A percentile compares a stretch with the other conserved stretches of the same genome.
Conservation (phyloP, 805 yeast genomes). For the Scheffersomyces ergatensis region DNA sequence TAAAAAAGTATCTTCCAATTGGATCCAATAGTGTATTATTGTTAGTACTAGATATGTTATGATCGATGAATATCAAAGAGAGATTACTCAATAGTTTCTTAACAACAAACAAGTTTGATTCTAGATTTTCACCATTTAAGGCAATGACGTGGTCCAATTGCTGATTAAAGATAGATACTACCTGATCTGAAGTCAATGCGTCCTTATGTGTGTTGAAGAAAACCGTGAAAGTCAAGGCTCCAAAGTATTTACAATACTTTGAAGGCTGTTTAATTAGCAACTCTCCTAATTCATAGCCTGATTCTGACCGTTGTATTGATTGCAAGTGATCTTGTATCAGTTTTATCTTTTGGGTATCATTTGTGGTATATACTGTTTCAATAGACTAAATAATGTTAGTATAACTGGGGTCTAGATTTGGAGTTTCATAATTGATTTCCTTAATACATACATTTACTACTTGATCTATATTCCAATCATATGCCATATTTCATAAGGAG, state of each 20-base stretch:
- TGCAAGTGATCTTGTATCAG: conserved; percentile 57
- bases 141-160: conserved; percentile 2
- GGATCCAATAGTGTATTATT: conserved; percentile 28
- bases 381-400: conserved; percentile 24
- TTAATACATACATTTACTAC: conserved; percentile 11
- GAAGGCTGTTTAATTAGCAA: conserved; percentile 42
- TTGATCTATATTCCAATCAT: conserved; percentile 6
- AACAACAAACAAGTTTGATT: conserved; percentile 37
- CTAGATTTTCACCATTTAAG: conserved; percentile 5
- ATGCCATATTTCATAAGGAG: conserved; percentile 1
- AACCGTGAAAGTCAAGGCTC: conserved; percentile 77
- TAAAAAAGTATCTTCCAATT: not conserved
- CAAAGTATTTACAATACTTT: conserved; percentile 64
- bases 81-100: conserved; percentile 58
- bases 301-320: conserved; percentile 50
- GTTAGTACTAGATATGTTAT: conserved; percentile 34
- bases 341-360: conserved; percentile 35
- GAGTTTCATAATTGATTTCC: not conserved
- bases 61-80: conserved; percentile 44
- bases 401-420: no score
- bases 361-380: conserved; percentile 43
- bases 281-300: conserved; percentile 60
- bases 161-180: conserved; percentile 10
- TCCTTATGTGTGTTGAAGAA: conserved; percentile 36
- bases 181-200: conserved; percentile 7